Evolutionary conservation across 2,329 filamentous ascomycete genomes (phyloP).

Genomic region (Xylaria sp.): DNA sequence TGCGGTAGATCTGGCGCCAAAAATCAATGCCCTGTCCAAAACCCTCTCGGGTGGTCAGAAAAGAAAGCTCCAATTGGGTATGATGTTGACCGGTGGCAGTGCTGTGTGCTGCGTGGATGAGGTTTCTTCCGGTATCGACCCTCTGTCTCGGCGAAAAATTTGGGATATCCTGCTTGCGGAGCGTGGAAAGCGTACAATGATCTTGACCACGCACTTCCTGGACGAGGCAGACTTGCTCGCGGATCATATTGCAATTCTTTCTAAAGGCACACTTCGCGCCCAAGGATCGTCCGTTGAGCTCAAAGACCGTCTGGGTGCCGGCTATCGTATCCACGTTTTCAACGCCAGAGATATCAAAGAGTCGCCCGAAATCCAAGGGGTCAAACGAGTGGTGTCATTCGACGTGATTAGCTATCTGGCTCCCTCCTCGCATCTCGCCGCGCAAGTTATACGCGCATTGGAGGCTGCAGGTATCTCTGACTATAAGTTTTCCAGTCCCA

Average conservation of each 20-base stretch:
- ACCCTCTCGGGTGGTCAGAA: constrained; percentile 93
- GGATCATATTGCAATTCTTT: constrained; percentile 89
- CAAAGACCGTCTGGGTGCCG: constrained; percentile 83
- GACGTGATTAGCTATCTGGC: constrained; percentile 81
- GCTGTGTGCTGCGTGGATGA: constrained; percentile 92
- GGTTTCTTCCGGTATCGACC: constrained; percentile 88
- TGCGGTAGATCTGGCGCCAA: constrained; percentile 79
- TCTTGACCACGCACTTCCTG: constrained; percentile 92
- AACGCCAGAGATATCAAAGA: constrained; percentile 63
- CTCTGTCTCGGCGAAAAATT: constrained; percentile 85
- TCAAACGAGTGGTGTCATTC: constrained; percentile 68
- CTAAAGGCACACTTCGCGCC: constrained; percentile 83
- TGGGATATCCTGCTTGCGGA: constrained; percentile 94
- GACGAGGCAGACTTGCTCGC: constrained; percentile 92
- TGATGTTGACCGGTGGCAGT: constrained; percentile 94
- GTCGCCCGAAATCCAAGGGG: constrained; percentile 64
- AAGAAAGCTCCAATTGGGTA: constrained; percentile 88
- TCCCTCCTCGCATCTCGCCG: constrained; percentile 74
- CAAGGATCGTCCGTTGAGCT: constrained; percentile 87
- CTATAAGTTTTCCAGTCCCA: constrained; percentile 88
- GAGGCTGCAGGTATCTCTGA: constrained; percentile 75
- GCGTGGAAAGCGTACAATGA: constrained; percentile 81
- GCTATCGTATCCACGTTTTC: constrained; percentile 83
- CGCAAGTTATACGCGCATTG: constrained; percentile 75
- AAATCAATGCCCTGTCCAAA: constrained; percentile 76